These are phyloP conservation scores for Stagonosporopsis rhizophila DNA, from an alignment of 2,329 filamentous ascomycete species.

Conservation along the genomic window DNA sequence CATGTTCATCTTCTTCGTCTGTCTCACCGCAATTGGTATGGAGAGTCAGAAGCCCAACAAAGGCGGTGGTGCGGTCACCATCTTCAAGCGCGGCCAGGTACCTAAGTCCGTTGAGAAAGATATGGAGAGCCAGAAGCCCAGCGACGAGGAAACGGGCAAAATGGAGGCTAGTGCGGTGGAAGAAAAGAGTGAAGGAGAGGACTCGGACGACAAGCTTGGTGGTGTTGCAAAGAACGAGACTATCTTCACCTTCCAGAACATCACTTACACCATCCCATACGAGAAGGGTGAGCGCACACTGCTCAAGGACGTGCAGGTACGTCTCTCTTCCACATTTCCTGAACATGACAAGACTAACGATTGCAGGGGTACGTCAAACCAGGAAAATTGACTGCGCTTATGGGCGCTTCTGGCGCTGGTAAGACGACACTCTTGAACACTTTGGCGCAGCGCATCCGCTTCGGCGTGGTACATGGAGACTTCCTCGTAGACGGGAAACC, in stretches of 20 bases:
- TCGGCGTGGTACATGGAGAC: conserved; percentile 55
- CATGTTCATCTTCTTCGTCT: conserved; percentile 59
- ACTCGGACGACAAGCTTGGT: conserved; percentile 38
- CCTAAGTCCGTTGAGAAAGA: conserved; percentile 65
- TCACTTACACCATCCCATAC: conserved; percentile 76
- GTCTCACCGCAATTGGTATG: conserved; percentile 54
- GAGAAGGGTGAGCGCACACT: conserved; percentile 55
- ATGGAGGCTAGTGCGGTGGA: conserved; percentile 36
- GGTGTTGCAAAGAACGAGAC: conserved; percentile 67
- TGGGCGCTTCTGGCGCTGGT: conserved; percentile 66
- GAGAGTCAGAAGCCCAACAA: conserved; percentile 64
- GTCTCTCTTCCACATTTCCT: neutral
- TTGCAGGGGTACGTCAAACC: conserved; percentile 82
- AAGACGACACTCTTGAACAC: conserved; percentile 49
- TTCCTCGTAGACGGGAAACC: conserved; percentile 53
- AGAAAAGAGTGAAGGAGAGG: conserved; percentile 35
- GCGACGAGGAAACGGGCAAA: conserved; percentile 61
- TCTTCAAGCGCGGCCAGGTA: conserved; percentile 69
- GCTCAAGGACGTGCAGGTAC: conserved; percentile 63
- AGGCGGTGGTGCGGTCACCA: conserved; percentile 65
- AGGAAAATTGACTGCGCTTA: conserved; percentile 85
- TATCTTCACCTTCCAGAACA: conserved; percentile 79
- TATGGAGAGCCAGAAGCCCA: conserved; percentile 60
- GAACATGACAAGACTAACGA: neutral
- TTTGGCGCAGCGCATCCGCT: conserved; percentile 52